Conservation (phyloP, 2,329 filamentous ascomycete genomes). For the Byssochlamys sp. region DNA sequence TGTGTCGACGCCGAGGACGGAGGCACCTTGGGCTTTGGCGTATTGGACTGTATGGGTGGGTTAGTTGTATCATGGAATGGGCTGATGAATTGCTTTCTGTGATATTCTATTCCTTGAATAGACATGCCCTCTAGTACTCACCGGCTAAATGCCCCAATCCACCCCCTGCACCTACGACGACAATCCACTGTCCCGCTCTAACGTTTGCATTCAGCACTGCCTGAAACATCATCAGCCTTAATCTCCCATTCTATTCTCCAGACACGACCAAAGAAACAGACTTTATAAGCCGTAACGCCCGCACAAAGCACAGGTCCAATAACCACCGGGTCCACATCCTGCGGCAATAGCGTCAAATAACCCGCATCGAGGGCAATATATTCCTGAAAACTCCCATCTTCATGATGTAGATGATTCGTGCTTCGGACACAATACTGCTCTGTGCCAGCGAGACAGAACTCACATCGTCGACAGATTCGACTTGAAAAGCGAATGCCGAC, state of each 20-base stretch:
- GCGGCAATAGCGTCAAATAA: slow-evolving; percentile 35
- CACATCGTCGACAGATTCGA: slow-evolving; percentile 35
- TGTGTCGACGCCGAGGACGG: slow-evolving; percentile 36
- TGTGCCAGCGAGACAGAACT: slow-evolving; percentile 33
- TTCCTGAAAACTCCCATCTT: slow-evolving; percentile 39
- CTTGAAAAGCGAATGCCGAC: slow-evolving; percentile 38
- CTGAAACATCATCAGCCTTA: slow-evolving; percentile 11
- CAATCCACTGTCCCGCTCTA: slow-evolving; percentile 32
- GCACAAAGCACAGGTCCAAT: slow-evolving; percentile 38
- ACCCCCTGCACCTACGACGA: slow-evolving; percentile 39
- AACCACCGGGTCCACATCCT: slow-evolving; percentile 33
- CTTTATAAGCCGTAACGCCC: slow-evolving; percentile 38
- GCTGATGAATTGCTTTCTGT: too few species aligned
- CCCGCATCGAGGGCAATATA: slow-evolving; percentile 38
- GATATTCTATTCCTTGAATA: background rate
- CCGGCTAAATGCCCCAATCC: slow-evolving; percentile 39
- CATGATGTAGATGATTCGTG: slow-evolving; percentile 39
- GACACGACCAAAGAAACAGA: background rate
- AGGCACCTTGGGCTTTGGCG: slow-evolving; percentile 31
- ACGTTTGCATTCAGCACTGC: slow-evolving; percentile 35
- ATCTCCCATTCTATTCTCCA: background rate
- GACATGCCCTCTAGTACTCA: slow-evolving; percentile 9
- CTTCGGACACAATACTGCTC: slow-evolving; percentile 35
- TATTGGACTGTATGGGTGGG: slow-evolving; percentile 31
- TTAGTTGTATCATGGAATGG: background rate